Evolutionary conservation across 2,329 filamentous ascomycete genomes (phyloP).

Genomic region (Epichloe hybrida): DNA sequence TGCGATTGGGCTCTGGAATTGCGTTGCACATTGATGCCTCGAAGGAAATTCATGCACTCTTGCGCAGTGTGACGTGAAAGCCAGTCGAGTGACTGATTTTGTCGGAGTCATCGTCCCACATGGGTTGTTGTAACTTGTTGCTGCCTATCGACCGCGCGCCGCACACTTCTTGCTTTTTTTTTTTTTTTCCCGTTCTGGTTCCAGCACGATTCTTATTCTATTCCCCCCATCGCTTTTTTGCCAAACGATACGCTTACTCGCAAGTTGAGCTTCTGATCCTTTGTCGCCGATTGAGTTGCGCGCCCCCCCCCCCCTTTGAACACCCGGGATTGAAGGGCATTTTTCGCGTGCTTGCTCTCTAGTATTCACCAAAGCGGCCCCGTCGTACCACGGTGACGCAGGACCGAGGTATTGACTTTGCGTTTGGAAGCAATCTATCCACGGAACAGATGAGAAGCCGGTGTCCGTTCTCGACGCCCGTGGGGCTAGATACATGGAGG

Average conservation of each 20-base stretch:
- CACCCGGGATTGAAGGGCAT: neutral
- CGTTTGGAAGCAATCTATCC: constrained; percentile 59
- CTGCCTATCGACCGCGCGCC: neutral
- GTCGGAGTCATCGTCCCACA: neutral
- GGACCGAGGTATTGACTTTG: constrained; percentile 41
- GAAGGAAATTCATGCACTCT: neutral
- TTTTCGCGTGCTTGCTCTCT: neutral
- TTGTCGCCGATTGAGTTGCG: neutral
- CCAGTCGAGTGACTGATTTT: neutral
- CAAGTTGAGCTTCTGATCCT: neutral
- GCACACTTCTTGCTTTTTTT: neutral
- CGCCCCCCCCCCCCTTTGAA: no score
- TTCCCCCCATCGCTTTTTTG: neutral
- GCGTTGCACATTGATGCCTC: neutral
- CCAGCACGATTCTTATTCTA: neutral
- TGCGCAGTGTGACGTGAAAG: neutral
- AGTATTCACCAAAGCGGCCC: no score
- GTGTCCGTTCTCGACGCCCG: constrained; percentile 42
- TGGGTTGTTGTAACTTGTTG: neutral
- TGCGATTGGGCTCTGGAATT: neutral
- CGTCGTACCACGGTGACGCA: constrained; percentile 17
- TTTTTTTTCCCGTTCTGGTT: neutral
- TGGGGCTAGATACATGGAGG: constrained; percentile 40
- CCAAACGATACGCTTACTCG: neutral
- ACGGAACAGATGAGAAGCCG: constrained; percentile 48